Conservation (phyloP, 805 yeast genomes). For the Pichia manshurica region DNA sequence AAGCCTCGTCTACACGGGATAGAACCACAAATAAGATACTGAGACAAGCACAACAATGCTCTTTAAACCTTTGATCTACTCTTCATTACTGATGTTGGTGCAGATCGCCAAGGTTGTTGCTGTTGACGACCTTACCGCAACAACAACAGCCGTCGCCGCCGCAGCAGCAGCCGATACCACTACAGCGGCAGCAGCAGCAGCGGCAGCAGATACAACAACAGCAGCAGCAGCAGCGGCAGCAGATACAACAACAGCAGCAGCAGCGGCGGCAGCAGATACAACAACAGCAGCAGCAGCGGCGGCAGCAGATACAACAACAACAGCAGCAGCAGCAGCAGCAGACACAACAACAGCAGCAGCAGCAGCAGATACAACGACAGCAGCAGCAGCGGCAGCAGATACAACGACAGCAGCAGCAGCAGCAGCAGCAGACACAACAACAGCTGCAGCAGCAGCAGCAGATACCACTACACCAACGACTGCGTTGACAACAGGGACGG, state of each 20-base stretch:
- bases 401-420: conserved; percentile 11
- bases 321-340: conserved; percentile 13
- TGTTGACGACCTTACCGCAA: neutral
- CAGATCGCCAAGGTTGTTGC: conserved; percentile 16
- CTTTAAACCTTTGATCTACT: neutral
- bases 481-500: conserved; percentile 10
- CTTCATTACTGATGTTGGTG: neutral
- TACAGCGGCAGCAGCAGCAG: conserved; percentile 7
- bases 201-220: conserved; percentile 8
- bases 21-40: no score
- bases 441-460: conserved; percentile 2
- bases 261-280: conserved; percentile 11
- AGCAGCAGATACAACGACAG: no score
- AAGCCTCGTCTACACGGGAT: no score
- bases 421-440: conserved; percentile 13
- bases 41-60: neutral
- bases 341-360: no score
- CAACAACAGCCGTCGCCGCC: conserved; percentile 6
- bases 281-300: conserved; percentile 11
- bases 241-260: conserved; percentile 3
- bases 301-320: conserved; percentile 12
- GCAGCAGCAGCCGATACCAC: conserved; percentile 10
- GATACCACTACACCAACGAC: conserved; percentile 5
- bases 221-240: conserved; percentile 9
- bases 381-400: no score